Conservation (phyloP, 2,329 filamentous ascomycete genomes). For the Venturia oleaginea region DNA sequence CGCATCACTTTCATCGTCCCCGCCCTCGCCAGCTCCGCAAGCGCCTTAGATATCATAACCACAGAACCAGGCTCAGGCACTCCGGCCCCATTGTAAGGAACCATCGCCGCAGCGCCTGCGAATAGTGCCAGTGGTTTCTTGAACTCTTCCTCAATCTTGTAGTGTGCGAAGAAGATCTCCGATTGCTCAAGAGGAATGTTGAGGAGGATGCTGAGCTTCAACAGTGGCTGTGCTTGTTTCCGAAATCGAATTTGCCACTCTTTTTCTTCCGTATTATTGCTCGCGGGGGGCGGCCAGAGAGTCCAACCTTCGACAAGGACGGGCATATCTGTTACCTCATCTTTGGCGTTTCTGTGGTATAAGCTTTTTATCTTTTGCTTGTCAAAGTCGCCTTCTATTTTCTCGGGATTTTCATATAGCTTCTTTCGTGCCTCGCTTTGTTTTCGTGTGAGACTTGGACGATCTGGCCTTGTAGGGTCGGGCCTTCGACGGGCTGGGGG, state of each 20-base stretch:
- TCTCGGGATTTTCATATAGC: background rate
- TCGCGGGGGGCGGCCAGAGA: background rate
- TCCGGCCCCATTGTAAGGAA: background rate
- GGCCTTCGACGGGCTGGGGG: background rate
- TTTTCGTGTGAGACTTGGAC: background rate
- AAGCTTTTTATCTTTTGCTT: background rate
- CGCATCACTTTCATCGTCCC: background rate
- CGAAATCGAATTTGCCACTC: background rate
- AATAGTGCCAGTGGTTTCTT: background rate
- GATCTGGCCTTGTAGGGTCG: background rate
- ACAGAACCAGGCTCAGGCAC: background rate
- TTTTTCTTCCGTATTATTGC: background rate
- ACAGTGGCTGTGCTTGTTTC: background rate
- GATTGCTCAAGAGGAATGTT: background rate
- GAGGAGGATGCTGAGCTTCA: background rate
- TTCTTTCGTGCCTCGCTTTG: background rate
- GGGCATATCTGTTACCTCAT: background rate
- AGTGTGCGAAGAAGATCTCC: background rate
- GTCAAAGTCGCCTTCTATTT: background rate
- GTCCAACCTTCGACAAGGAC: background rate
- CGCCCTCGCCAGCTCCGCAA: background rate
- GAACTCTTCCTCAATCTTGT: background rate
- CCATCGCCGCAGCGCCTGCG: background rate
- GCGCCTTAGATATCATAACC: background rate
- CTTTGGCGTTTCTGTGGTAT: background rate